A percentile compares a stretch with the other conserved stretches of the same genome.
Conservation (phyloP, 805 yeast species). For the Ogataea ganodermae region DNA sequence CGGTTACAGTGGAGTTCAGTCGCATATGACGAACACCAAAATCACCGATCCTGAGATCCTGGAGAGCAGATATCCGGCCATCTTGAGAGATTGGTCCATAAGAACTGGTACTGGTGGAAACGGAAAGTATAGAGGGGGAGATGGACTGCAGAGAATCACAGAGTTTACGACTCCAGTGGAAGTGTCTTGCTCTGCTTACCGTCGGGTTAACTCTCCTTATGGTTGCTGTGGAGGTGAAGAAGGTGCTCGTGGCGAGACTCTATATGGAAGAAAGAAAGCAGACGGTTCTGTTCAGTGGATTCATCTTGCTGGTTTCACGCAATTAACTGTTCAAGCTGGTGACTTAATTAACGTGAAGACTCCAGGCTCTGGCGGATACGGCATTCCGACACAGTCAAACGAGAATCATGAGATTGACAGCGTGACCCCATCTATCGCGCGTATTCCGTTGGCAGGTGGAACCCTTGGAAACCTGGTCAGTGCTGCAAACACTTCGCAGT, state of each 20-base stretch:
- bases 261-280: conserved; percentile 35
- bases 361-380: conserved; percentile 49
- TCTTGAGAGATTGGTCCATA: conserved; percentile 46
- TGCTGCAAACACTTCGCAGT: conserved; percentile 25
- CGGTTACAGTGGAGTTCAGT: conserved; percentile 55
- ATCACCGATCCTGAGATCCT: conserved; percentile 57
- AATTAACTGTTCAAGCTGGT: conserved; percentile 39
- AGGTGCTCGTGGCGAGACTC: conserved; percentile 49
- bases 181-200: conserved; percentile 48
- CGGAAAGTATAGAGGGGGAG: conserved; percentile 51
- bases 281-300: conserved; percentile 33
- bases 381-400: conserved; percentile 14
- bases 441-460: conserved; percentile 27
- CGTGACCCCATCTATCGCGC: background rate
- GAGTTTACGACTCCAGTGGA: conserved; percentile 44
- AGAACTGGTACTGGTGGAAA: conserved; percentile 50
- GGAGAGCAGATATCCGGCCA: conserved; percentile 53
- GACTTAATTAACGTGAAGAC: conserved; percentile 40
- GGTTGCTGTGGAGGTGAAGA: conserved; percentile 55
- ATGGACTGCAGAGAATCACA: conserved; percentile 52
- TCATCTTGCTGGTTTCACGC: conserved; percentile 39
- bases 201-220: conserved; percentile 55
- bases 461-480: conserved; percentile 20
- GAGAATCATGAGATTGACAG: background rate
- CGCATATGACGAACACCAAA: conserved; percentile 28